Base-by-base conservation (phyloP, 1,284 basidiomycete genomes). In the Anthracocystis panici-leucophaei region DNA sequence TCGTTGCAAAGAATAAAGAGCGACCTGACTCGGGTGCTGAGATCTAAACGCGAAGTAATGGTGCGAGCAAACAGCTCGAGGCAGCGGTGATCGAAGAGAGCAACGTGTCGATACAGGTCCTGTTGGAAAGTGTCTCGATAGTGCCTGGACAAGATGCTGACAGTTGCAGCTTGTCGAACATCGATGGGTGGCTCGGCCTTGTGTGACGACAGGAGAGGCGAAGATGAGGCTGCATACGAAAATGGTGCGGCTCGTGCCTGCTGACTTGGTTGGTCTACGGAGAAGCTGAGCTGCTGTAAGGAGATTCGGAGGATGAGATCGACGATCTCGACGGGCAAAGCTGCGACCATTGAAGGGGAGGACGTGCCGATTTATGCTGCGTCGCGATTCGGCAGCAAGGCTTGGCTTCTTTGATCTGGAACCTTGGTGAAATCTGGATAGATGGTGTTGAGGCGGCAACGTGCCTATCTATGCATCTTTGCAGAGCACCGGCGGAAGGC, bases 281-380 rank as follows among this genome's bases (percentile, higher is more conserved):
- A 9, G 8, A 23, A 16, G 25, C 16, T 29, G 29, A 35, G 38
- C 12, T 33, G 31, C 3, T 57, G 46, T 10, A 74, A 33, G 3
- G 71, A 74, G 0, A 51, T 41, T 4, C n/a, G 41, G 6, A 74
- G 65, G 48, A 74, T 69, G 56, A 74, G 57, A 54, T 74, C 71
- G 20, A 74, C 59, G 52, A 74, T 57, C 65, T 74, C 65, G 25
- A 69, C 23, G 0, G 71, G 71, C 41, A 74, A 44, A 55, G 40
- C 38, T 11, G 23, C 50, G 53, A 23, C 51, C 57, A 60, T 65
- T 27, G 23, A 3, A 9, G 27, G 25, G 21, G 12, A 14, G 38
- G 33, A 23, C 1, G n/a, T 38, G 12, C 14, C 35, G 35, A 38
- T 38, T 12, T 14, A 16, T 16, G 35, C 33, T 35, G 33, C 48